Evolutionary conservation across 345 rosid genomes (phyloP), one percentile per base, ranked within the genome.

Genomic region (Laguncularia racemosa): DNA sequence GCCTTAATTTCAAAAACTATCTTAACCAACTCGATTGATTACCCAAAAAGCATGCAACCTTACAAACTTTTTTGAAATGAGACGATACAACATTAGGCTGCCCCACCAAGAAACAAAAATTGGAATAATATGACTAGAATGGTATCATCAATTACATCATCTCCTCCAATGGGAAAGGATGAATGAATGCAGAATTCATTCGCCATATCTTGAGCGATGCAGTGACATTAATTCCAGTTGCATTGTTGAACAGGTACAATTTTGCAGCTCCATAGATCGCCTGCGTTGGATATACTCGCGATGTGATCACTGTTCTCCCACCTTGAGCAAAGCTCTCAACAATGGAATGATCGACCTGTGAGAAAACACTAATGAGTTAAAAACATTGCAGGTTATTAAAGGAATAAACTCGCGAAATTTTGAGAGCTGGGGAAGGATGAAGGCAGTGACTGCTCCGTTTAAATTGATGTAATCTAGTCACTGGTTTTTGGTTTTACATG

Each of bases 301-400:
- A 87, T 1, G 97, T 73, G 23, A 87, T 87, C 11, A 84, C 89
- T 45, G 73, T 82, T 65, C 97, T 74, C 21, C 99, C 99, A 65
- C 96, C 89, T 72, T 84, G 97, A 0, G 62, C 95, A 26, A 83
- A 93, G 65, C 83, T 86, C 68, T 93, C 99, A 26, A 93, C 81
- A 21, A 92, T 87, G 12, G 98, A 92, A 77, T 89, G 98, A 76
- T 92, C 98, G 18, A 92, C 95, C 98, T 88, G 69, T 44, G 54
- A 0, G 19, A 55, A 46, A 8, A 16, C 3, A n/a, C 18, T 53
- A 9, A 14, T 45, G 45, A n/a, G 12, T 5, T 1, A 20, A n/a
- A n/a, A n/a, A n/a, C n/a, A n/a, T n/a, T n/a, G n/a, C n/a, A n/a
- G n/a, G n/a, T n/a, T n/a, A n/a, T n/a, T n/a, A n/a, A n/a, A n/a